These are phyloP conservation scores for Aspergillus aculeatus DNA, from an alignment of 2,329 filamentous ascomycete species.

Conservation along the genomic window DNA sequence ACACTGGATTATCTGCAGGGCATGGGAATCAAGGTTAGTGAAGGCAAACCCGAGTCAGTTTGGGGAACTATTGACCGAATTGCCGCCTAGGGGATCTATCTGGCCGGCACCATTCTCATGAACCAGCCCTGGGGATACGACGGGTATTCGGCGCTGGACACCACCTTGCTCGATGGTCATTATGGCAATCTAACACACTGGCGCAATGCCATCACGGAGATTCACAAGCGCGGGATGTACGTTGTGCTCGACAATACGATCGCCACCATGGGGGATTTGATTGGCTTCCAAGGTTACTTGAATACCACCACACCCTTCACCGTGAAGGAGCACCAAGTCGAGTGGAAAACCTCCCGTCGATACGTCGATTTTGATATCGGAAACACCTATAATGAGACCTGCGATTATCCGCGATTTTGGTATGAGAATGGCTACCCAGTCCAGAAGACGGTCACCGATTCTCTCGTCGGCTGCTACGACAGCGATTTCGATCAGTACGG, in stretches of 20 bases:
- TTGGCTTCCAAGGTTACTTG: slow-evolving; percentile 45
- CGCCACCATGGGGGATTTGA: slow-evolving; percentile 61
- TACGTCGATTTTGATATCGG: slow-evolving; percentile 59
- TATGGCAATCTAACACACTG: slow-evolving; percentile 58
- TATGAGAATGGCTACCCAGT: slow-evolving; percentile 55
- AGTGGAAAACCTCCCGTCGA: slow-evolving; percentile 53
- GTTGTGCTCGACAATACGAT: slow-evolving; percentile 65
- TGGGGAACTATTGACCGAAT: not conserved
- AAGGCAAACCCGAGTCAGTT: not conserved
- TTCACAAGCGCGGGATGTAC: slow-evolving; percentile 62
- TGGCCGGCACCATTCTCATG: slow-evolving; percentile 61
- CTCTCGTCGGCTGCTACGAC: slow-evolving; percentile 56
- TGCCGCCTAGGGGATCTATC: slow-evolving; percentile 52
- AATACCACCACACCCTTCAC: slow-evolving; percentile 55
- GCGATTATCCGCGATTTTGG: slow-evolving; percentile 62
- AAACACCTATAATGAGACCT: slow-evolving; percentile 54
- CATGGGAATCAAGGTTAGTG: slow-evolving; percentile 57
- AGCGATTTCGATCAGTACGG: slow-evolving; percentile 65
- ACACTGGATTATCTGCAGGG: slow-evolving; percentile 63
- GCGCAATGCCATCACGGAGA: slow-evolving; percentile 56
- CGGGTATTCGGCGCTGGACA: slow-evolving; percentile 58
- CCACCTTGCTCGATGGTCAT: slow-evolving; percentile 62
- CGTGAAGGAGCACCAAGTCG: slow-evolving; percentile 55
- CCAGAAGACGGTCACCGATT: slow-evolving; percentile 44
- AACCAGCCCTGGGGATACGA: slow-evolving; percentile 64